Base-by-base conservation (phyloP, 208 protist genomes). In the Crithidia expoeki region DNA sequence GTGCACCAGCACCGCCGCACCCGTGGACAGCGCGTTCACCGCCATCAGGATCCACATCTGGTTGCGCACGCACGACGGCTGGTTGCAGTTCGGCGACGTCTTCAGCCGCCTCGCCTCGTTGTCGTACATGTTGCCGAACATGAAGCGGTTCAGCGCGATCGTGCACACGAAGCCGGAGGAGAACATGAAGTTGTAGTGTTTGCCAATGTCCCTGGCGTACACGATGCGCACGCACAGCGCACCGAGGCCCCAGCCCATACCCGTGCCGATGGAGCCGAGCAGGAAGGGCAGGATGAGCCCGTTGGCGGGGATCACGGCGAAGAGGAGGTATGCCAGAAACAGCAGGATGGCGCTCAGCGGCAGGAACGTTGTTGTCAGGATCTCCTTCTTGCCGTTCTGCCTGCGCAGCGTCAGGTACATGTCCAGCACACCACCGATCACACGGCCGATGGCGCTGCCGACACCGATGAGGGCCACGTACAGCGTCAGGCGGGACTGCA, bases 171-270 rank as follows among this genome's bases (percentile, higher is more conserved):
- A 79, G 58, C 79, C 86, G 1, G 84, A 85, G 5, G 75, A 76
- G 58, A 85, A 94, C 72, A 84, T 86, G 56, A 90, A 92, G 68
- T 94, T 94, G 78, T 94, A 94, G 77, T 92, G 85, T 68, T 94
- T 94, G 32, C 85, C 89, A 52, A 92, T 76, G 58, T 94, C 89
- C 14, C 80, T 50, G 0, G 89, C 77, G 72, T 88, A 94, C 67
- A 91, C 83, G 44, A 89, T 84, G 27, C 86, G 83, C n/a, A 87
- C 58, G 16, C 72, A 55, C 5, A 94, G 70, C 0, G 85, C 66
- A 21, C 81, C 84, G 23, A 86, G 50, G 61, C 77, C 85, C 85
- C 85, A 92, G 23, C 78, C 81, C 53, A 86, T 58, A n/a, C 89
- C 89, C 21, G 72, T 90, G 28, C 85, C 85, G 10, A 94, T 44